Base-by-base conservation (phyloP, 1,284 basidiomycete genomes). In the Boletus semigastroideus region DNA sequence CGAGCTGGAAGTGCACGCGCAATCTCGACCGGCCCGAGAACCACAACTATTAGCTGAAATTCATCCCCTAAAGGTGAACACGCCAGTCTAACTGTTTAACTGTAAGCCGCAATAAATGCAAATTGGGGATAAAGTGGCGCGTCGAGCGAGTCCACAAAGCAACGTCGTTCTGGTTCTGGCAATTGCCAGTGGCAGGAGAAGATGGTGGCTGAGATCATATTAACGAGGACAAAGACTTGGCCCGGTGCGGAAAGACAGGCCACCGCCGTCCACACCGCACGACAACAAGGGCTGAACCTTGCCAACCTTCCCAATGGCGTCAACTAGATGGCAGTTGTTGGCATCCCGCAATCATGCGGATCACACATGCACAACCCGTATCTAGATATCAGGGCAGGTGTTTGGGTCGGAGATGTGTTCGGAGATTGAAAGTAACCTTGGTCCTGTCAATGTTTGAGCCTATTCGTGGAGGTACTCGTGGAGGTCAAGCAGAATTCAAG, bases 401-500 rank as follows among this genome's bases (percentile, higher is more conserved):
- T 30, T 63, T 57, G 4, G 10, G 39, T 61, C 63, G 64, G 61
- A 65, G 62, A 67, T 33, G 0, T 0, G 0, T 0, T 64, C 56
- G 50, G 64, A 45, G 39, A 0, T 37, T 28, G 17, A 64, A 67
- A 38, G 17, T 2, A 11, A 6, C 30, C 41, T 17, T 10, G 25
- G 34, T 33, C 25, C 20, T 4, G n/a, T 25, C 47, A 6, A 87
- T 90, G 88, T 90, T 87, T 59, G 88, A 90, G 67, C 89, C 90
- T 12, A 82, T 89, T 36, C 80, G 89, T 53, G 90, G 88, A 59
- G 92, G 92, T 12, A 94, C 87, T 20, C 83, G 92, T 58, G 92
- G 92, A 38, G 92, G 92, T 3, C 88, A 91, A 62, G 92, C 86
- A 38, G 90, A 94, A 63, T 95, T 95, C 76, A 93, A 92, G 69